A percentile compares a stretch with the other conserved stretches of the same genome.
phyloP scores from a whole-genome alignment of 2,329 filamentous ascomycete species.

The Leptodontidium sp. region DNA sequence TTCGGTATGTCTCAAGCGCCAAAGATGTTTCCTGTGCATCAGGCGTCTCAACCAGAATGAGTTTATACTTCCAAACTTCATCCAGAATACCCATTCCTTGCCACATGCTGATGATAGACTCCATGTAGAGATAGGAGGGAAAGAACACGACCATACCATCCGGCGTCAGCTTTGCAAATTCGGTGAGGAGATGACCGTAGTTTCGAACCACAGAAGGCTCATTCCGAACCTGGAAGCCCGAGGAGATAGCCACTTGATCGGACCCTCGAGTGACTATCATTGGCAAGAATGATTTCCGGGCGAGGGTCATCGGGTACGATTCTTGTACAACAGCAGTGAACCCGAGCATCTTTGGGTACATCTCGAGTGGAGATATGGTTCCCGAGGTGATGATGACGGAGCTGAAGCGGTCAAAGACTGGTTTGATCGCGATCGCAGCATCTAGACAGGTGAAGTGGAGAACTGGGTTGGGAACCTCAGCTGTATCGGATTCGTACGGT shows the following conservation, averaged over 20 bases:
- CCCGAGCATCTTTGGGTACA: constrained; percentile 98
- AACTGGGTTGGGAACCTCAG: constrained; percentile 95
- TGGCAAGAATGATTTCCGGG: constrained; percentile 91
- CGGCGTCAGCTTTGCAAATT: constrained; percentile 95
- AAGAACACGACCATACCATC: constrained; percentile 99
- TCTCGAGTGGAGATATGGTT: constrained; percentile 95
- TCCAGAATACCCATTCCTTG: constrained; percentile 98
- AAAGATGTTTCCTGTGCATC: constrained; percentile 97
- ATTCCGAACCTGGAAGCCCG: constrained; percentile 93
- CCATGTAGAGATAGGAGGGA: constrained; percentile 98
- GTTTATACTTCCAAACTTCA: constrained; percentile 98
- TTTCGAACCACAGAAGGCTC: constrained; percentile 97
- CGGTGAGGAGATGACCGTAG: constrained; percentile 90
- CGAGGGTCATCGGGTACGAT: constrained; percentile 96
- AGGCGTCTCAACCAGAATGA: constrained; percentile 96
- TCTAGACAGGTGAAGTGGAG: constrained; percentile 97
- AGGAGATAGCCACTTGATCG: constrained; percentile 92
- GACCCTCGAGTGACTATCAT: constrained; percentile 97
- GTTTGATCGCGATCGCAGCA: constrained; percentile 96
- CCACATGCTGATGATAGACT: constrained; percentile 99
- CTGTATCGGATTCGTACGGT: constrained; percentile 93
- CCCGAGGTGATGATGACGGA: constrained; percentile 99
- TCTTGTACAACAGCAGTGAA: constrained; percentile 94
- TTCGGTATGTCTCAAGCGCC: constrained; percentile 94
- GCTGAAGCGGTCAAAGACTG: constrained; percentile 95